Evolutionary conservation across 192 early-diverging fungal species (phyloP).

Genomic region (Coemansia sp.): DNA sequence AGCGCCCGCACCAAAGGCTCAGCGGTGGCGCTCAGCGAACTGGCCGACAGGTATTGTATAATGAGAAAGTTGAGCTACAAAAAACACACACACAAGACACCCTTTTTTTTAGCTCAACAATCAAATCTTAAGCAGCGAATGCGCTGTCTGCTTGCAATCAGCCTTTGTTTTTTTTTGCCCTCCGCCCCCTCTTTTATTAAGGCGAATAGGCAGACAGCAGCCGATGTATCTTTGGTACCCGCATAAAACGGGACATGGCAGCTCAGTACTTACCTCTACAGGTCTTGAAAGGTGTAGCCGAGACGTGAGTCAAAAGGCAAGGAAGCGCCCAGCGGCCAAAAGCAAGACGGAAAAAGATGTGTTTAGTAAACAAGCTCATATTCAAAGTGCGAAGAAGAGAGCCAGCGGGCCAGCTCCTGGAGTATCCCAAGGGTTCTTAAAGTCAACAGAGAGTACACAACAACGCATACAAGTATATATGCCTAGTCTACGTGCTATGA

Average conservation of each 20-base stretch:
- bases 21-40: conserved; percentile 62
- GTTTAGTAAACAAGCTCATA: background rate
- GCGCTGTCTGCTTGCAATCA: background rate
- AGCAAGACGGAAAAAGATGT: background rate
- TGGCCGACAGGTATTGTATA: conserved; percentile 65
- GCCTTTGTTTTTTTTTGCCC: background rate
- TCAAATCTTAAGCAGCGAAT: background rate
- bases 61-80: conserved; percentile 74
- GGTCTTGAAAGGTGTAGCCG: background rate
- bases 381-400: background rate
- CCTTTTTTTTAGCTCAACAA: background rate
- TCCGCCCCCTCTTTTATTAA: background rate
- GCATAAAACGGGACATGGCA: background rate
- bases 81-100: background rate
- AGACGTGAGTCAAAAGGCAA: background rate
- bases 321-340: background rate
- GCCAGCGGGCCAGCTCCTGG: background rate
- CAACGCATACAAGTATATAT: background rate
- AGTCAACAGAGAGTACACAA: background rate
- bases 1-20: conserved; percentile 45
- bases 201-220: background rate
- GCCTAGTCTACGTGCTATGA: background rate
- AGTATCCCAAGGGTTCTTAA: background rate
- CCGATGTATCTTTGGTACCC: background rate
- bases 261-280: conserved; percentile 24